Evolutionary conservation across 371 early-diverging fungal genomes (phyloP).

Genomic region (Batrachochytrium dendrobatidis): DNA sequence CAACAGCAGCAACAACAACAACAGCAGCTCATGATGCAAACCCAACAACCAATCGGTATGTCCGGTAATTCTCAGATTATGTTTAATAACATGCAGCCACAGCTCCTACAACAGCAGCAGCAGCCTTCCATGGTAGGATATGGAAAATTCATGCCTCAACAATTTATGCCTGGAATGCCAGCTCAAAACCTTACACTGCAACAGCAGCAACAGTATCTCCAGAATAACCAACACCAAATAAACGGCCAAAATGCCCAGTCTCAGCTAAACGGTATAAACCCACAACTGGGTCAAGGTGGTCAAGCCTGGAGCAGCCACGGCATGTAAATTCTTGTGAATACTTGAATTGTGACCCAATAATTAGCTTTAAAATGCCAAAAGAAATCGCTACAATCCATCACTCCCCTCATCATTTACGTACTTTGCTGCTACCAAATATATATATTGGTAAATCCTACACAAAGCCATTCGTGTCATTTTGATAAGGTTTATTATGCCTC

Average conservation of each 20-base stretch:
- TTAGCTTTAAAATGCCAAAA: too few species aligned
- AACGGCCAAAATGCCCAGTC: conserved; percentile 7
- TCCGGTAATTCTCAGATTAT: background rate
- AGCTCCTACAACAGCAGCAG: conserved; percentile 1
- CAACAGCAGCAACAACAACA: conserved; percentile 14
- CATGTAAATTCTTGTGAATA: too few species aligned
- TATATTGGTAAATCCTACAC: too few species aligned
- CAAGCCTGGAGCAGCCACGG: background rate
- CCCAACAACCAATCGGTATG: conserved; percentile 7
- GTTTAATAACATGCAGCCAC: background rate
- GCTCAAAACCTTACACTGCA: background rate
- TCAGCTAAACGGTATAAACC: conserved; percentile 6
- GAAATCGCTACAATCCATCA: too few species aligned
- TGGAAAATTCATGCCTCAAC: too few species aligned
- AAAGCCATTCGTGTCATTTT: too few species aligned
- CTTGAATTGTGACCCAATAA: too few species aligned
- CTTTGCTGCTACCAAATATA: too few species aligned
- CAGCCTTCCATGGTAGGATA: too few species aligned
- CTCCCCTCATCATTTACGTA: too few species aligned
- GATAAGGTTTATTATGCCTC: too few species aligned
- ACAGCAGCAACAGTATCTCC: background rate
- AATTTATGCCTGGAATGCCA: too few species aligned
- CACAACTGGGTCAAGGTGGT: conserved; percentile 1
- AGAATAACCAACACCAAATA: conserved; percentile 4
- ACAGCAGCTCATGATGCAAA: background rate